Base-by-base conservation (phyloP, 768 basidiomycete species). In the Boletus edulis region DNA sequence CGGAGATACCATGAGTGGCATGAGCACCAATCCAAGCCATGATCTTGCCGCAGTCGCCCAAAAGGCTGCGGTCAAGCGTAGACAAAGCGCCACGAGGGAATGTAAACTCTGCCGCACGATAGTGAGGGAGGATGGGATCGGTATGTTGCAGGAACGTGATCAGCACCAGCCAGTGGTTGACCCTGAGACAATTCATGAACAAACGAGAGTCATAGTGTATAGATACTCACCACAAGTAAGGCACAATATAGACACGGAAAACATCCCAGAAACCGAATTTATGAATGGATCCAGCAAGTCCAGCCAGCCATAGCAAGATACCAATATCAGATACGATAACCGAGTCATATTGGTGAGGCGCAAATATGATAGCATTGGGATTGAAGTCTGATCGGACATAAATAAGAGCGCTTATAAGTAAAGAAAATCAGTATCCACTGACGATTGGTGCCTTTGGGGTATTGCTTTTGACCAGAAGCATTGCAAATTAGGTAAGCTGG, bases 81-180 rank as follows among this genome's bases (percentile, higher is more conserved):
- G 91, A 76, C 49, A 98, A 84, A 15, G 96, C 96, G 55, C 96
- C 96, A 62, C 94, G 91, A 42, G 87, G 78, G 81, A 98, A 99
- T 39, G 87, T 94, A 80, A 96, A 98, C 67, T 89, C 87, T 35
- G 83, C 68, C 17, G 86, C 83, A 59, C 91, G 89, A 81, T 97
- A 98, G 75, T 98, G 96, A 46, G 95, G 94, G 43, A 98, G 83
- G 43, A 89, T 72, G 18, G 95, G 93, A 75, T 98, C 96, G 64
- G 96, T 98, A 79, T 99, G 96, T 76, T 99, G 96, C 48, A 98
- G 80, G 89, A 93, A 98, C 18, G 94, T 97, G 77, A 98, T 97
- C 64, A 94, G 66, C 54, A 98, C 92, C 51, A 98, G 81, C 94
- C 94, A 97, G 79, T 94, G 91, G 78, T 92, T 92, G 51, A 88